Base-by-base conservation (phyloP, 208 protist genomes). In the Leishmania major region DNA sequence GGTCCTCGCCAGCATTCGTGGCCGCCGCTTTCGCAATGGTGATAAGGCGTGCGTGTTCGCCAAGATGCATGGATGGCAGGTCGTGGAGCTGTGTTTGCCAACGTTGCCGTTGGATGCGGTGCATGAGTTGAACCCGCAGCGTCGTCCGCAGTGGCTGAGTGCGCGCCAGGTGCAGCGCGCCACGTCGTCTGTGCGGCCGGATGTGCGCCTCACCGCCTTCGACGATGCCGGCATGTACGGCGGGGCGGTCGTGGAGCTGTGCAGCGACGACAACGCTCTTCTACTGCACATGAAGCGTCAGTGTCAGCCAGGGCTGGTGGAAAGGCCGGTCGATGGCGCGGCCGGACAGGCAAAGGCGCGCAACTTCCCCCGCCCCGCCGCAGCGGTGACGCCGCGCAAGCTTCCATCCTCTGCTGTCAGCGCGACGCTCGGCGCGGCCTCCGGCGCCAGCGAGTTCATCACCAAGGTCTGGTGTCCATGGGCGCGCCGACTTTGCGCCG, bases 201-300 rank as follows among this genome's bases (percentile, higher is more conserved):
- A 86, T 64, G 2, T 86, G 62, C 67, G 73, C 67, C 77, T 86
- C 55, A 86, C 83, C 57, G 71, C 79, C 45, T 86, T 83, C 31
- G 83, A 86, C 59, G 83, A 86, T 49, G 78, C 59, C n/a, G 83
- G 83, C 37, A 86, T 86, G 83, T 78, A 86, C 75, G 83, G 83
- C 19, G 83, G 83, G 4, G 78, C 78, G 7, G 83, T 83, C 47
- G 83, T 86, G 73, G 78, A 86, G 13, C 47, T 86, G 40, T 86
- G 83, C 64, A 77, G 60, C 40, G 28, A 17, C 59, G 83, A 86
- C 49, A 43, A 1, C 22, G 49, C 43, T 0, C 79, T 86, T 6
- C 8, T 80, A 3, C 1, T 59, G 35, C 67, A 59, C 69, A 83
- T 86, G 78, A 57, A 53, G 51, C 57, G 28, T 47, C 67, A 75